Evolutionary conservation across 306 rosid genomes (phyloP), one percentile per base, ranked within the genome.

Genomic region (Cyamopsis tetragonoloba): DNA sequence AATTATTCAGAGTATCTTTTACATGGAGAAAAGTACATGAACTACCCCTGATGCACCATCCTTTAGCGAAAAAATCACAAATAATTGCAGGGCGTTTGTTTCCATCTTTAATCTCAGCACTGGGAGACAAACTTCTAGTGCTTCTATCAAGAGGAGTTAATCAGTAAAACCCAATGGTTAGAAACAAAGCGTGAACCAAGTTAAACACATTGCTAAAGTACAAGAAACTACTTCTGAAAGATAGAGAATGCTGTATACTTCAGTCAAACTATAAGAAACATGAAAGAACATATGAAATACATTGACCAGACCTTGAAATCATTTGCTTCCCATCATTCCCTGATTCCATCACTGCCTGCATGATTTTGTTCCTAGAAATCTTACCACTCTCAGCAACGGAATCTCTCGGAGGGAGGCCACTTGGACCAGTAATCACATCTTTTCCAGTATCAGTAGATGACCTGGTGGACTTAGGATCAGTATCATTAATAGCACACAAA

Each of bases 1-100:
- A 38, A 60, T 51, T 44, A 27, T 46, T 28, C 44, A 11, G 66
- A 42, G 51, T 43, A 71, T 85, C 90, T 80, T 86, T 86, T 68
- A 81, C 50, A 74, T 90, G 99, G 73, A 86, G 86, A 80, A 93
- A 93, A 78, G 82, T 84, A 83, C 99, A 93, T 13, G 93, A 84
- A 81, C 76, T 75, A 66, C 97, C 97, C 79, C 80, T 83, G 68
- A 90, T 86, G 75, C 99, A 93, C 99, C 99, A 93, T 14, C 99
- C 99, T 73, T 93, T 83, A 23, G 96, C 87, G 60, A 76, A 90
- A 77, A 90, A 90, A 46, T 74, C 89, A 38, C 99, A 93, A 49
- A 79, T 22, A 48, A 85, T 75, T 22, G 80, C 80, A 5, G 80
- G 83, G 14, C 76, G 81, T 62, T 89, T 83, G 74, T 81, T 81